A percentile compares a stretch with the other conserved stretches of the same genome.
Evolutionary conservation across 352 stramenopile genomes (phyloP).

Genomic region (Phytophthora capsici): DNA sequence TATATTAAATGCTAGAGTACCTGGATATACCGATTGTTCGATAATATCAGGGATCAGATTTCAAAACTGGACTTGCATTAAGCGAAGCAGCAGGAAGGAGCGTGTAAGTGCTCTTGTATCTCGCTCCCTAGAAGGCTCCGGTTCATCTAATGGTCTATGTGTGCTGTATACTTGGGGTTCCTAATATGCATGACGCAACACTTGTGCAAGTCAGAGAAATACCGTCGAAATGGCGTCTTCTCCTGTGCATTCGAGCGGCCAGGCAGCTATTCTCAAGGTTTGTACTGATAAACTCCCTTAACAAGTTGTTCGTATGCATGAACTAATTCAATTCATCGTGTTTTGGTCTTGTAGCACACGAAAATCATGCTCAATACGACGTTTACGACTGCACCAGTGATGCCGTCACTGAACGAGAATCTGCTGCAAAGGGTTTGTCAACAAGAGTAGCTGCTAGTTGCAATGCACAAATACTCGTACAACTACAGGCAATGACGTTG

Average conservation of each 20-base stretch:
- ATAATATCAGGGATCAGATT: constrained; percentile 11
- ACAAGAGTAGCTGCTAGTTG: not conserved
- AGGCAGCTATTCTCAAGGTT: constrained; percentile 44
- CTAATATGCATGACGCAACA: not conserved
- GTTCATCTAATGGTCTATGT: not conserved
- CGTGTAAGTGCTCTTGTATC: not conserved
- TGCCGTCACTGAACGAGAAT: constrained; percentile 62
- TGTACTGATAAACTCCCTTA: not conserved
- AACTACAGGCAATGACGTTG: not conserved
- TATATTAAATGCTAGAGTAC: constrained; percentile 39
- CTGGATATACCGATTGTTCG: constrained; percentile 10
- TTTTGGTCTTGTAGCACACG: constrained; percentile 43
- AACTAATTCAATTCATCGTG: not conserved
- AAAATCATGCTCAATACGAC: constrained; percentile 61
- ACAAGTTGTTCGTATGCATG: not conserved
- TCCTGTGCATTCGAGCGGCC: constrained; percentile 35
- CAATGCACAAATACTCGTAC: not conserved
- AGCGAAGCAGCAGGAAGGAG: not conserved
- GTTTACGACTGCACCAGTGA: constrained; percentile 47
- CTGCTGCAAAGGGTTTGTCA: constrained; percentile 55
- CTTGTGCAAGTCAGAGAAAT: not conserved
- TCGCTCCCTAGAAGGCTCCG: not conserved
- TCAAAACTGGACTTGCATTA: not conserved
- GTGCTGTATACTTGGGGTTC: not conserved
- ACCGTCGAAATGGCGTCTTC: constrained; percentile 40